phyloP scores from a whole-genome alignment of 768 basidiomycete species.

The Boletus tylopilopsis region DNA sequence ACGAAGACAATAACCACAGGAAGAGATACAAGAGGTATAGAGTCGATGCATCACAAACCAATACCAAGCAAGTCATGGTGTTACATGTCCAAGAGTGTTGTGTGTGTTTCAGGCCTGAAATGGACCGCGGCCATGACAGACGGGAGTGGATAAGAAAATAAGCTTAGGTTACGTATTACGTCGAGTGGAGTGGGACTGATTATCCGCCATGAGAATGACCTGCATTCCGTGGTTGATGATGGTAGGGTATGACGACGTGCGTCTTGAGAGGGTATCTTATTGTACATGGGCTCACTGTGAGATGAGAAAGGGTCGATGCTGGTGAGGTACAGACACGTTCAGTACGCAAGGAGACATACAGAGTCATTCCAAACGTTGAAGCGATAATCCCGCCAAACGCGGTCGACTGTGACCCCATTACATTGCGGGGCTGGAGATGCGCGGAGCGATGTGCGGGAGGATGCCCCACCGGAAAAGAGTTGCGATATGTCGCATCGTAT shows the following conservation, averaged over 20 bases:
- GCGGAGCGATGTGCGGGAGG: constrained; percentile 32
- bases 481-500: constrained; percentile 59
- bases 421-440: constrained; percentile 35
- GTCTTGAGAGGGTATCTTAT: constrained; percentile 24
- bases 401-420: constrained; percentile 61
- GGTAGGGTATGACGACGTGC: constrained; percentile 26
- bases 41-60: constrained; percentile 7
- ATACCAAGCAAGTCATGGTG: constrained; percentile 20
- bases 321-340: neutral
- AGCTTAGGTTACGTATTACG: constrained; percentile 32
- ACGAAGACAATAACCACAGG: constrained; percentile 13
- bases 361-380: constrained; percentile 60
- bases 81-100: constrained; percentile 29
- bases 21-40: constrained; percentile 12
- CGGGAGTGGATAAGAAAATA: constrained; percentile 20
- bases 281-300: constrained; percentile 18
- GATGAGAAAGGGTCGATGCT: constrained; percentile 2
- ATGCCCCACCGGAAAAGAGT: constrained; percentile 43
- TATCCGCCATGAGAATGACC: constrained; percentile 29
- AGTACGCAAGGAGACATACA: constrained; percentile 18
- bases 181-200: constrained; percentile 19
- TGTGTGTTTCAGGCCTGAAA: constrained; percentile 13
- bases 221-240: constrained; percentile 24
- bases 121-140: constrained; percentile 7
- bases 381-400: constrained; percentile 63